Conservation (phyloP, 371 early-diverging fungal genomes). For the Nematocida ausubeli region DNA sequence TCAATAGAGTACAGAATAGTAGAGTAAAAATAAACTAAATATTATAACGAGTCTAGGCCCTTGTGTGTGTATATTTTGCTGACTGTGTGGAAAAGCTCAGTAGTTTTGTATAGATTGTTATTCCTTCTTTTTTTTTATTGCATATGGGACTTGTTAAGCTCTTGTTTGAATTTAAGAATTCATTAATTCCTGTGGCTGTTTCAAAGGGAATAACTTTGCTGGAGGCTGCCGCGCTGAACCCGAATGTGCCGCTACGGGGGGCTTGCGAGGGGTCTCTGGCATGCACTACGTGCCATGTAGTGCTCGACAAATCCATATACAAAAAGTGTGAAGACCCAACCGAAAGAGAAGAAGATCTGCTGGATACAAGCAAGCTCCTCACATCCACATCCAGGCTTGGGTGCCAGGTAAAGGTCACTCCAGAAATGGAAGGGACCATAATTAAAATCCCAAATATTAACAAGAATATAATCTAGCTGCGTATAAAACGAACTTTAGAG, state of each 20-base stretch:
- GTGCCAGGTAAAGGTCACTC: conserved; percentile 81
- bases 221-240: conserved; percentile 85
- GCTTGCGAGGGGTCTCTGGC: conserved; percentile 86
- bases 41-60: too few relatives aligned
- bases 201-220: conserved; percentile 76
- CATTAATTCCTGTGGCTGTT: conserved; percentile 27
- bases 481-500: neutral
- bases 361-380: conserved; percentile 91
- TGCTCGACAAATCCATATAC: conserved; percentile 78
- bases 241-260: conserved; percentile 86
- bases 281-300: conserved; percentile 77
- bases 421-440: conserved; percentile 78
- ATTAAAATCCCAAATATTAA: conserved; percentile 87
- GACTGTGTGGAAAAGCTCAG: too few relatives aligned
- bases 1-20: conserved; percentile 81
- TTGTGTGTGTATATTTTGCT: too few relatives aligned
- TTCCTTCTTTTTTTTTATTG: conserved; percentile 17
- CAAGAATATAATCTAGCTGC: conserved; percentile 73
- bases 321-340: conserved; percentile 76
- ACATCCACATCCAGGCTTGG: conserved; percentile 92
- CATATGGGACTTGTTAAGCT: conserved; percentile 35
- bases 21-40: conserved; percentile 42
- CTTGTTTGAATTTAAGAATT: conserved; percentile 12
- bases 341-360: conserved; percentile 96
- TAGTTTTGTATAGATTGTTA: too few relatives aligned